Evolutionary conservation across 208 protist genomes (phyloP), one percentile per base, ranked within the genome.

Genomic region (Leishmania tarentolae): DNA sequence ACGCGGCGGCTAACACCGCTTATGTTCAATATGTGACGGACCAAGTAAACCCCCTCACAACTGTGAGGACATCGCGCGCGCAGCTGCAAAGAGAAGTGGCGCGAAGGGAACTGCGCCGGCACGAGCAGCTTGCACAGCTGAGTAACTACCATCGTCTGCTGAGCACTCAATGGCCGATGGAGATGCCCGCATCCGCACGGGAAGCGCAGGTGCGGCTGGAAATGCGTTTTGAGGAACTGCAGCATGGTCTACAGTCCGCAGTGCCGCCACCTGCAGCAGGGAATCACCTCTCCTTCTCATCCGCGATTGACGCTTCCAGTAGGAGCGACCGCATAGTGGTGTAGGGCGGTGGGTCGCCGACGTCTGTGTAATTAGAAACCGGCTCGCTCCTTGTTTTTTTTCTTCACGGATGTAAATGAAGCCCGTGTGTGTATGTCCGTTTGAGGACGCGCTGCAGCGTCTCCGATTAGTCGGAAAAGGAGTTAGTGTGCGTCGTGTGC

Each of bases 41-140:
- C 31, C 74, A 76, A 7, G 52, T 82, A 8, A 72, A 79, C 65
- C 28, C 77, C 11, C 17, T 21, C 7, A 79, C 71, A 3, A 53
- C 66, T 15, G 35, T 50, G 70, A 56, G 31, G 40, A 73, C 87
- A 0, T 70, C 86, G 6, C 71, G 83, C 15, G 68, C 65, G 40
- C 75, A 74, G 31, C 78, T 85, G 42, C 75, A 80, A 59, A 77
- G 82, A 11, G 83, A 84, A 2, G 85, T 93, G 65, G 82, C 89
- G n/a, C 81, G 81, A 28, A 70, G 69, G 44, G 89, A 90, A 44
- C 65, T 87, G 31, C 82, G 61, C 61, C 86, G 87, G 66, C 77
- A 87, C 47, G 61, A 85, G 79, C 86, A 91, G 79, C 69, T 94
- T 5, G 57, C 79, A 37, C 87, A 91, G 35, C 81, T 94, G 42